phyloP scores from a whole-genome alignment of 2,329 filamentous ascomycete species.

The Xylariaceae sp. region DNA sequence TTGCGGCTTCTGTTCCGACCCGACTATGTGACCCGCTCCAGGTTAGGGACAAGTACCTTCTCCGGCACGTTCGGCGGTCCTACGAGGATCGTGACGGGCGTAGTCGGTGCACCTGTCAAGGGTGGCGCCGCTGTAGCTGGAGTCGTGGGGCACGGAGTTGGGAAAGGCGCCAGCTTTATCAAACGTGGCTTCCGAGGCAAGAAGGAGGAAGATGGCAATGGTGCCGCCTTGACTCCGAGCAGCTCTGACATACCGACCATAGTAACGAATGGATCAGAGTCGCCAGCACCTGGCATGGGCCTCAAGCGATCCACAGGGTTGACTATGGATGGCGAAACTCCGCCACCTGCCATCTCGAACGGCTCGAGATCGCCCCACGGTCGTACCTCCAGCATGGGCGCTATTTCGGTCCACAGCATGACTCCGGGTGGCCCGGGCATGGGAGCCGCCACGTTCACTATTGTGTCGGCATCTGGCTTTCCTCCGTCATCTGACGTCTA shows the following conservation, averaged over 20 bases:
- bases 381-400: slow-evolving; percentile 53
- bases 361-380: slow-evolving; percentile 33
- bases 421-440: slow-evolving; percentile 52
- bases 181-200: slow-evolving; percentile 73
- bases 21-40: slow-evolving; percentile 76
- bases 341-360: slow-evolving; percentile 21
- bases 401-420: slow-evolving; percentile 59
- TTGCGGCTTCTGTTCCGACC: slow-evolving; percentile 87
- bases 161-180: slow-evolving; percentile 85
- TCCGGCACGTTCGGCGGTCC: slow-evolving; percentile 81
- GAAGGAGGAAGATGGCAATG: slow-evolving; percentile 53
- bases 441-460: slow-evolving; percentile 72
- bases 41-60: slow-evolving; percentile 90
- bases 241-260: slow-evolving; percentile 35
- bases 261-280: slow-evolving; percentile 35
- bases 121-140: slow-evolving; percentile 72
- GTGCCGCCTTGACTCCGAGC: slow-evolving; percentile 32
- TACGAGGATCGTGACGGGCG: slow-evolving; percentile 76
- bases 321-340: slow-evolving; percentile 24
- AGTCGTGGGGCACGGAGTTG: slow-evolving; percentile 67
- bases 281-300: slow-evolving; percentile 24
- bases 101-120: slow-evolving; percentile 86
- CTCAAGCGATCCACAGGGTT: slow-evolving; percentile 36
- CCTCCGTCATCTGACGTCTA: slow-evolving; percentile 72
- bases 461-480: slow-evolving; percentile 73